Conservation (phyloP, 2,329 filamentous ascomycete species). For the Aspergillus clavatus region DNA sequence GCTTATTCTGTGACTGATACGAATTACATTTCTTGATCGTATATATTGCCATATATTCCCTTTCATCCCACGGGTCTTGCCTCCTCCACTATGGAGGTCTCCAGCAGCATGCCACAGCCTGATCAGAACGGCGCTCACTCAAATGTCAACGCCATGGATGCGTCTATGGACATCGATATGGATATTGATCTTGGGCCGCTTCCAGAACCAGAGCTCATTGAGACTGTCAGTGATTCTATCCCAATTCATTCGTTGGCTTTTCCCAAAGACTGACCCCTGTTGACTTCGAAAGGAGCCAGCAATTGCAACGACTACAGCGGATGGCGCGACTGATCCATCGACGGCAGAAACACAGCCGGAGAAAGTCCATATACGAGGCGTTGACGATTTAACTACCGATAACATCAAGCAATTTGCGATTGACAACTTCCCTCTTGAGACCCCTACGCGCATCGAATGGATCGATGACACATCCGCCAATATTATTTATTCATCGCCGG, state of each 20-base stretch:
- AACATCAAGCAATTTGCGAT: slow-evolving; percentile 72
- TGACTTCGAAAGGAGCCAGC: slow-evolving; percentile 20
- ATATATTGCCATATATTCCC: background rate
- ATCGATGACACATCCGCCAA: slow-evolving; percentile 92
- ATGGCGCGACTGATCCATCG: slow-evolving; percentile 23
- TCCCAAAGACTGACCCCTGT: slow-evolving; percentile 5
- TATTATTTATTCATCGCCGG: slow-evolving; percentile 63
- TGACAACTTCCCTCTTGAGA: slow-evolving; percentile 57
- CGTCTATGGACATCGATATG: slow-evolving; percentile 67
- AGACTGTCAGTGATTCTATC: slow-evolving; percentile 23
- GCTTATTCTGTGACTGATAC: background rate
- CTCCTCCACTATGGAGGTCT: slow-evolving; percentile 2
- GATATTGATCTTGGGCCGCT: slow-evolving; percentile 56
- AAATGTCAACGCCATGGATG: slow-evolving; percentile 22
- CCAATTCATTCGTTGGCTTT: background rate
- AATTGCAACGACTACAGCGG: slow-evolving; percentile 12
- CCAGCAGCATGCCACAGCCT: slow-evolving; percentile 1
- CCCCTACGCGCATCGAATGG: slow-evolving; percentile 73
- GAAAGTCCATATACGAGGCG: slow-evolving; percentile 78
- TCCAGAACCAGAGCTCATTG: slow-evolving; percentile 35
- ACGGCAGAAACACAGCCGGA: slow-evolving; percentile 38
- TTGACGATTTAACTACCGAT: slow-evolving; percentile 74
- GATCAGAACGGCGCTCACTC: slow-evolving; percentile 1
- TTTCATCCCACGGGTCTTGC: background rate
- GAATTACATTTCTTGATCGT: no score